phyloP scores from a whole-genome alignment of 2,329 filamentous ascomycete species.

The Mycosphaerella sp. region DNA sequence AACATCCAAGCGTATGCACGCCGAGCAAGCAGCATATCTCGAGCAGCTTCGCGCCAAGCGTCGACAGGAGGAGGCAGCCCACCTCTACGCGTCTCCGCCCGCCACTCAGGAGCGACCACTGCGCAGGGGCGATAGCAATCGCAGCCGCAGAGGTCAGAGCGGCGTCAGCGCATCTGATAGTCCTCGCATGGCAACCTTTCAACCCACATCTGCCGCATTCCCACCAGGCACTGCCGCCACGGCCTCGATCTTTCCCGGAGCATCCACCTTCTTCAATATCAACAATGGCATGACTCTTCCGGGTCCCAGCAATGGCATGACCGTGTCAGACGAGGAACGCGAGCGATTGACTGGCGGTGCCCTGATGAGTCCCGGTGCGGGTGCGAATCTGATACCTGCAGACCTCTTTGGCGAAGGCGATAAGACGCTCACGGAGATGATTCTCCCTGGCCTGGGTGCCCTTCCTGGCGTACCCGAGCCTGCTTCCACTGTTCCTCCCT shows the following conservation, averaged over 20 bases:
- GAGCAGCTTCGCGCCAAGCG: slow-evolving; percentile 26
- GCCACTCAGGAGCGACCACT: slow-evolving; percentile 19
- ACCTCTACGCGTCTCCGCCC: slow-evolving; percentile 24
- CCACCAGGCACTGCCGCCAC: slow-evolving; percentile 41
- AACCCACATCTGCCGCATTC: slow-evolving; percentile 25
- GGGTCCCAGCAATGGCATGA: slow-evolving; percentile 37
- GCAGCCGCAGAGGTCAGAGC: slow-evolving; percentile 35
- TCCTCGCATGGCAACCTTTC: slow-evolving; percentile 24
- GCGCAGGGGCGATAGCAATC: slow-evolving; percentile 37
- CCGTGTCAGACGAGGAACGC: slow-evolving; percentile 56
- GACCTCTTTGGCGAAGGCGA: slow-evolving; percentile 43
- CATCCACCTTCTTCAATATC: slow-evolving; percentile 48
- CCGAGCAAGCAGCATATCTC: slow-evolving; percentile 39
- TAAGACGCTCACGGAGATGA: slow-evolving; percentile 17
- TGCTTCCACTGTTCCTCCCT: slow-evolving; percentile 13
- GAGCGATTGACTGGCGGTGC: slow-evolving; percentile 57
- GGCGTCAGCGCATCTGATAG: slow-evolving; percentile 30
- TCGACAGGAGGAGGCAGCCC: slow-evolving; percentile 27
- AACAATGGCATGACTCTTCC: slow-evolving; percentile 56
- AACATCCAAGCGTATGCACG: slow-evolving; percentile 34
- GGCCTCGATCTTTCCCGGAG: slow-evolving; percentile 47
- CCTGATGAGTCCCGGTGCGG: slow-evolving; percentile 70
- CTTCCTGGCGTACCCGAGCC: slow-evolving; percentile 36
- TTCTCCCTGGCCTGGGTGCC: slow-evolving; percentile 32
- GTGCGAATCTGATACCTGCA: slow-evolving; percentile 62